Evolutionary conservation across 208 protist species (phyloP), one percentile per base, ranked within the genome.

Genomic region (Leishmania braziliensis): DNA sequence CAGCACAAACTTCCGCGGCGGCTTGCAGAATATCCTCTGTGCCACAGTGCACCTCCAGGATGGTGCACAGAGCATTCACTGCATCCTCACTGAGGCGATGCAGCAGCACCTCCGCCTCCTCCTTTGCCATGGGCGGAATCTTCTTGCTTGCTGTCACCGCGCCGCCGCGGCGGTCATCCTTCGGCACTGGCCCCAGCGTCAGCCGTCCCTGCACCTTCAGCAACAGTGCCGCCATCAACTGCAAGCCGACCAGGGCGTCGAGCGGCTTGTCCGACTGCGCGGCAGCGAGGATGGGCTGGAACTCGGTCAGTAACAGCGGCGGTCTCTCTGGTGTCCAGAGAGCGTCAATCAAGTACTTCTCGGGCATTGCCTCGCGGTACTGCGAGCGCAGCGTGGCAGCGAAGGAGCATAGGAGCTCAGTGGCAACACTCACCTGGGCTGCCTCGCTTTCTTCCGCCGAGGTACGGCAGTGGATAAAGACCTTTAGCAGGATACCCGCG

Each of bases 261-360:
- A 88, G 74, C 50, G 84, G 73, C 65, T 87, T 85, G 70, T 83
- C 84, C 2, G 87, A 91, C 20, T 82, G 50, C 2, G 86, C 88
- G 2, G 88, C 62, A 18, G 83, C 79, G 43, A 96, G 77, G 20
- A 97, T 83, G 33, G 89, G 87, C 63, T 86, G 58, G 71, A 95
- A 95, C 63, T 86, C 81, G 3, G 82, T 87, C 51, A 96, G 84
- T 76, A 98, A 66, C 70, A 87, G 81, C 29, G 92, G 91, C 20
- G 90, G 85, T 16, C 90, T 84, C 69, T 93, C 88, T 71, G 91
- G 77, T 26, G 77, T 91, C 89, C 90, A 98, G 8, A 98, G 73
- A n/a, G 95, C 92, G 77, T 97, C 93, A 75, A 98, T 88, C 46
- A 98, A 71, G 84, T 98, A 98, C 60, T 86, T 87, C 87, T 98